Evolutionary conservation across 352 stramenopile species (phyloP), one percentile per base, ranked within the genome.

Genomic region (Pythium rishiriense): DNA sequence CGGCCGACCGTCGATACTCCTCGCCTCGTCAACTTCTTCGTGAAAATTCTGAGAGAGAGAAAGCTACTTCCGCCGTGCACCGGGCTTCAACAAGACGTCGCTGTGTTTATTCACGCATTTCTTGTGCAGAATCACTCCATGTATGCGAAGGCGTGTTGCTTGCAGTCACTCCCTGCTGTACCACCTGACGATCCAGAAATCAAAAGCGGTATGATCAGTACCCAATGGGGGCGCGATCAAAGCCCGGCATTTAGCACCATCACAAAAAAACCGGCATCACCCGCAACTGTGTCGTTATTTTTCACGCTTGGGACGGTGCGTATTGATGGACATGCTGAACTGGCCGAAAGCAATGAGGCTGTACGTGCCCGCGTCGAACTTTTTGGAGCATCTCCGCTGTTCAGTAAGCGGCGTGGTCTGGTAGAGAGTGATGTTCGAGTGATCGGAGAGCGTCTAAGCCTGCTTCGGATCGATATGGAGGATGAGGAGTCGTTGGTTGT

Each of bases 21-120:
- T 17, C 63, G 68, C 37, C 62, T 88, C 17, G 35, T 90, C 41
- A 93, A 91, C 43, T 91, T 75, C 50, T 91, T 90, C 35, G 48
- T 91, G 47, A 72, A 67, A 9, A 46, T 84, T 28, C 61, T 85
- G 48, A 73, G 81, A 28, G 78, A 81, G 57, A 73, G 77, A 42
- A 58, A 80, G 19, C 66, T 78, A 29, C 66, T 91, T 0, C 79
- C 80, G 19, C 49, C 62, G 9, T 61, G 64, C 35, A 75, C 68
- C 6, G 21, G 41, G 11, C 48, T 68, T 2, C 65, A 81, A 29
- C 76, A 84, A 35, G 74, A 87, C 1, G 66, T 72, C 0, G 70
- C 63, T 2, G 47, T 68, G 39, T 46, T 77, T 28, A 62, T 91
- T n/a, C 81, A 93, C 45, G 63, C 50, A 12, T 93, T 88, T 51